These are phyloP conservation scores for Inonotus obliquus DNA, from an alignment of 1,284 basidiomycete genomes.

Conservation along the genomic window DNA sequence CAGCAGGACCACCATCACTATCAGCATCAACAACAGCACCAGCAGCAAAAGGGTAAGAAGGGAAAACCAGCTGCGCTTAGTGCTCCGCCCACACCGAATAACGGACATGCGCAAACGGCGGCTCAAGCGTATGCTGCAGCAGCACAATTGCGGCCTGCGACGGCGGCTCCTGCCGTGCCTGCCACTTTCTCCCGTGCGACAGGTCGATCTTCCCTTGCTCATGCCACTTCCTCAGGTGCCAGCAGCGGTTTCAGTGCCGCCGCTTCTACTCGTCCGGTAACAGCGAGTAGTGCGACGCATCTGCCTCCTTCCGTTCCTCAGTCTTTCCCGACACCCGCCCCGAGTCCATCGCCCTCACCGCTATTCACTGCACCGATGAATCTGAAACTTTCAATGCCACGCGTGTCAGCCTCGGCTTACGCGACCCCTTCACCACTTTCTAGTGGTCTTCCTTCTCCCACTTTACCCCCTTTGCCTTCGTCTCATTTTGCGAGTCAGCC, in stretches of 20 bases:
- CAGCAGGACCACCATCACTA: neutral
- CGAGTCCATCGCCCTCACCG: slow-evolving; percentile 7
- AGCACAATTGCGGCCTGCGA: slow-evolving; percentile 11
- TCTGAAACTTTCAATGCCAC: slow-evolving; percentile 9
- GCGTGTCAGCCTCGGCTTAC: neutral
- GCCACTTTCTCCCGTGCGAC: slow-evolving; percentile 2
- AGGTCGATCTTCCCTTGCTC: neutral
- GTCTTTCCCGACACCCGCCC: slow-evolving; percentile 8
- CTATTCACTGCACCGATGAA: neutral
- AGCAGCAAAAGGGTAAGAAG: slow-evolving; percentile 1
- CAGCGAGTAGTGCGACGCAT: neutral
- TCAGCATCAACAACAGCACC: neutral
- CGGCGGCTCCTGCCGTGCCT: neutral
- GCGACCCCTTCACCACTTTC: slow-evolving; percentile 13
- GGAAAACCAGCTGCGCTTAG: slow-evolving; percentile 3
- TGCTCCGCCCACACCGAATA: slow-evolving; percentile 13
- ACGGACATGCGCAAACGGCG: neutral
- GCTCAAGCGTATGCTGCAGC: neutral
- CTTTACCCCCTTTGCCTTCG: slow-evolving; percentile 6
- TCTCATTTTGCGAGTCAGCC: neutral
- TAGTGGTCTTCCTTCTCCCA: slow-evolving; percentile 16
- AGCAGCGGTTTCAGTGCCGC: neutral
- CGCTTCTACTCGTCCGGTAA: neutral
- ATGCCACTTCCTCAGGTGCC: neutral
- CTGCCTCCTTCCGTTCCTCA: slow-evolving; percentile 9